Percentiles rank a stretch among this genome's conserved stretches.
These are phyloP conservation scores for Fusarium sp. DNA, from an alignment of 2,329 filamentous ascomycete genomes.

Conservation along the genomic window DNA sequence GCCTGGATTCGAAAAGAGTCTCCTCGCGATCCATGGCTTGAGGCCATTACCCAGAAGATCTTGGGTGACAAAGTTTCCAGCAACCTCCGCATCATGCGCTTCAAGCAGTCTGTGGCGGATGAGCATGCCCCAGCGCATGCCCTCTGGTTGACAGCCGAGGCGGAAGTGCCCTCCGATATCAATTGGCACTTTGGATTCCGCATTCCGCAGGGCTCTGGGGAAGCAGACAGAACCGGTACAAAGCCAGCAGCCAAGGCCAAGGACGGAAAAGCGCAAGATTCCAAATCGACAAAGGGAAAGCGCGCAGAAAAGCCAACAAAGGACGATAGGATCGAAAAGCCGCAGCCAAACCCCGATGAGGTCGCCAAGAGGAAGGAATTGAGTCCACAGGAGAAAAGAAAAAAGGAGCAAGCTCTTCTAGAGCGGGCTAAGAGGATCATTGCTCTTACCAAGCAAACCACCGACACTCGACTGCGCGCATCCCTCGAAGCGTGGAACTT, in stretches of 20 bases:
- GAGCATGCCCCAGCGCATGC: conserved; percentile 72
- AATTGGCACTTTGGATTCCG: conserved; percentile 93
- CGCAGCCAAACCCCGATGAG: conserved; percentile 54
- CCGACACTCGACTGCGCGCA: conserved; percentile 61
- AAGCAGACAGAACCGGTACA: conserved; percentile 54
- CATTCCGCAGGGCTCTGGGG: conserved; percentile 67
- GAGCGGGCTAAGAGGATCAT: conserved; percentile 60
- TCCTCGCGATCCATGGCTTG: conserved; percentile 83
- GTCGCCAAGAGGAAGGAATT: conserved; percentile 47
- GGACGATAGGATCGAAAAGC: conserved; percentile 39
- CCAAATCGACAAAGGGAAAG: conserved; percentile 3
- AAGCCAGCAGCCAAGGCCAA: conserved; percentile 28
- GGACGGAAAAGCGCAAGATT: conserved; percentile 46
- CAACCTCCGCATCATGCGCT: conserved; percentile 73
- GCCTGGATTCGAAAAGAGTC: conserved; percentile 76
- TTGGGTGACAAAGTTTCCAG: conserved; percentile 71
- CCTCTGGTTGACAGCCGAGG: conserved; percentile 85
- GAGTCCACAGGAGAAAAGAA: conserved; percentile 64
- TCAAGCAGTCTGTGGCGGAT: conserved; percentile 86
- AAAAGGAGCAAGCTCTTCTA: conserved; percentile 67
- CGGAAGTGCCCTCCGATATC: conserved; percentile 74
- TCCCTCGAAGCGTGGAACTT: conserved; percentile 76
- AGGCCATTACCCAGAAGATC: conserved; percentile 75
- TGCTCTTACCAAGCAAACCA: conserved; percentile 59
- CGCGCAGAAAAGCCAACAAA: conserved; percentile 10